Percentiles rank a stretch among this genome's conserved stretches.
These are phyloP conservation scores for Arabidopsis thaliana DNA, from an alignment of 345 rosid species.

Conservation along the genomic window DNA sequence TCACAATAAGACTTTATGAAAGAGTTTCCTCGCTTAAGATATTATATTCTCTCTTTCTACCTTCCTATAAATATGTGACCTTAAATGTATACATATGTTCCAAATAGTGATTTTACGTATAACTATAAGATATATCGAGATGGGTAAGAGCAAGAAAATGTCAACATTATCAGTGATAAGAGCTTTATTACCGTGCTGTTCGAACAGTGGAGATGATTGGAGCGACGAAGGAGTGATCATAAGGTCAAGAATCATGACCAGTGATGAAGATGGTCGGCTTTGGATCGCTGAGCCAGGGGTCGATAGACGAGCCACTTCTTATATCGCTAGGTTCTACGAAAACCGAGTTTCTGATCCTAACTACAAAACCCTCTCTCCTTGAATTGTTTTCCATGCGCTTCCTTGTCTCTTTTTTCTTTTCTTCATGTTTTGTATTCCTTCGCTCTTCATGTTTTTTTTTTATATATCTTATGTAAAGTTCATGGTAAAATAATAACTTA, in stretches of 20 bases:
- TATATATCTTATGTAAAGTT: constrained; percentile 13
- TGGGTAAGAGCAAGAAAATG: constrained; percentile 40
- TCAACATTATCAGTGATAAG: constrained; percentile 45
- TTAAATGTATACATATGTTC: constrained; percentile 18
- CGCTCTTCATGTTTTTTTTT: not conserved
- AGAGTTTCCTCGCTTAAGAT: too few species aligned
- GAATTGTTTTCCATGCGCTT: constrained; percentile 6
- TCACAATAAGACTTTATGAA: too few species aligned
- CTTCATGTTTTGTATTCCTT: constrained; percentile 1
- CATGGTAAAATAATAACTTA: constrained; percentile 20
- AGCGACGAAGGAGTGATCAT: constrained; percentile 61
- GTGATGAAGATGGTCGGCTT: constrained; percentile 75
- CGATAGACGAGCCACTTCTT: constrained; percentile 73
- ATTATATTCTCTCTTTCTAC: constrained; percentile 30
- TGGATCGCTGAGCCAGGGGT: constrained; percentile 86
- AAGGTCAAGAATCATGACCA: constrained; percentile 53
- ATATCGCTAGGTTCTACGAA: constrained; percentile 66
- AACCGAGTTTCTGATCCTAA: constrained; percentile 60
- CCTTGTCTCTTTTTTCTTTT: not conserved
- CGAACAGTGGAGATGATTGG: constrained; percentile 52
- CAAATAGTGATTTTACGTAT: not conserved
- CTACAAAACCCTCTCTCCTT: constrained; percentile 48
- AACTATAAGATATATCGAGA: constrained; percentile 18
- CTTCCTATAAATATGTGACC: constrained; percentile 34
- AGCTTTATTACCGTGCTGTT: constrained; percentile 64